Conservation (phyloP, 164 flowering plant genomes). For the Magnolia officinalis region DNA sequence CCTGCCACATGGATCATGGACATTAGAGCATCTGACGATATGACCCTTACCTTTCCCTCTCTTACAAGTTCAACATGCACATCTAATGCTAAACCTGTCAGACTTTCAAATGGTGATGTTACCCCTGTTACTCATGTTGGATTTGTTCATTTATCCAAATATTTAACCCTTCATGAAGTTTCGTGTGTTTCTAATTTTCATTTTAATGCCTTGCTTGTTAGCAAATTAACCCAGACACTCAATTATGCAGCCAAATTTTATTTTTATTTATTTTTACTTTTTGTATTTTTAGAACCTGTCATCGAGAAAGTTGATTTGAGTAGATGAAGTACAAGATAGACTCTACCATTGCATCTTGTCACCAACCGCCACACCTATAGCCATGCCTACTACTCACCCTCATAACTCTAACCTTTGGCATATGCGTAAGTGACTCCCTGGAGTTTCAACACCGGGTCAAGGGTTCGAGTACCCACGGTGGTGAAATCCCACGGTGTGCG, state of each 20-base stretch:
- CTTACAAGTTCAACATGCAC: background rate
- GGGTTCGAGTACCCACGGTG: no score
- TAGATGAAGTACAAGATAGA: background rate
- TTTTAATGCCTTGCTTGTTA: background rate
- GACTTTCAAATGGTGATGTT: background rate
- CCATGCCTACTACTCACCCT: background rate
- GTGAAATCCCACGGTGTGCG: no score
- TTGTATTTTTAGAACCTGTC: slow-evolving; percentile 1
- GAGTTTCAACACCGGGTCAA: no score
- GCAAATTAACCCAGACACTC: background rate
- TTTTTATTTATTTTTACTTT: background rate
- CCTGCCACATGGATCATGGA: background rate
- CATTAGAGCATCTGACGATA: background rate
- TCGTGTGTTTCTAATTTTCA: background rate
- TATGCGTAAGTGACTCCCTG: no score
- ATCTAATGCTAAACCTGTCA: background rate
- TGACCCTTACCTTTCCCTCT: background rate
- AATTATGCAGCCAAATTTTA: background rate
- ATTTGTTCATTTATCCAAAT: background rate
- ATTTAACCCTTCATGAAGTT: background rate
- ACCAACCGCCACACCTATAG: background rate
- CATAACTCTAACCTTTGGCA: background rate
- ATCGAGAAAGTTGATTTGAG: background rate
- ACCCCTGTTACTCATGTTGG: background rate
- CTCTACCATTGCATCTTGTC: background rate